Evolutionary conservation across 805 yeast genomes (phyloP), one percentile per base, ranked within the genome.

Genomic region (Dipodascus albidus): DNA sequence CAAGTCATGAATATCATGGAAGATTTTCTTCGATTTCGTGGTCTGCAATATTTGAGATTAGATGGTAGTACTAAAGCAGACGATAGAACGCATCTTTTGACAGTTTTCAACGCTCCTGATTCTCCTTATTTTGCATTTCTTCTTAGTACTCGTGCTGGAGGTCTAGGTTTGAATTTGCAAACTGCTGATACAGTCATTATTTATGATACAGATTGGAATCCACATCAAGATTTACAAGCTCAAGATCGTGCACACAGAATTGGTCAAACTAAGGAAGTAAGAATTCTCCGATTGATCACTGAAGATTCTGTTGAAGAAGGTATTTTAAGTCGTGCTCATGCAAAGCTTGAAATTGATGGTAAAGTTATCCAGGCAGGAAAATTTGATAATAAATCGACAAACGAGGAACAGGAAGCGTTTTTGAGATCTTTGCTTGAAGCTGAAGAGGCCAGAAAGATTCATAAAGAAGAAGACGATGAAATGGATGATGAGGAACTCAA

Each of bases 1-100:
- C 96, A 89, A 68, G 85, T 91, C 57, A 93, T 91, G 98, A 96
- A 90, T 67, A 93, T 91, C 57, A 89, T 93, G 97, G 98, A 93
- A 67, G 99, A 91, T 70, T 93, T 82, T 63, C 70, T 93, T 61
- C 75, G 95, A 53, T 74, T 76, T 51, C 72, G 81, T 52, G 84
- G 79, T 15, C 70, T 88, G 76, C 80, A 85, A 61, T 91, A 89
- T 65, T 73, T 93, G 76, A 81, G 99, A 66, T 76, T 91, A 53
- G 99, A 91, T 70, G 99, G 98, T 68, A 82, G 84, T 48, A 91
- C 98, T 0, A 91, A 91, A 67, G 89, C 98, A 0, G 99, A 93
- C 59, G 98, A 91, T 59, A 85, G 99, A 72, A 85, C 91, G 15
- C 76, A 70, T 8, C 73, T 91, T 69, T 75, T 91, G 66, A 83